Percentiles rank a stretch among this genome's conserved stretches.
These are phyloP conservation scores for Taphrina flavorubra DNA, from an alignment of 1,139 yeast species.

Conservation along the genomic window DNA sequence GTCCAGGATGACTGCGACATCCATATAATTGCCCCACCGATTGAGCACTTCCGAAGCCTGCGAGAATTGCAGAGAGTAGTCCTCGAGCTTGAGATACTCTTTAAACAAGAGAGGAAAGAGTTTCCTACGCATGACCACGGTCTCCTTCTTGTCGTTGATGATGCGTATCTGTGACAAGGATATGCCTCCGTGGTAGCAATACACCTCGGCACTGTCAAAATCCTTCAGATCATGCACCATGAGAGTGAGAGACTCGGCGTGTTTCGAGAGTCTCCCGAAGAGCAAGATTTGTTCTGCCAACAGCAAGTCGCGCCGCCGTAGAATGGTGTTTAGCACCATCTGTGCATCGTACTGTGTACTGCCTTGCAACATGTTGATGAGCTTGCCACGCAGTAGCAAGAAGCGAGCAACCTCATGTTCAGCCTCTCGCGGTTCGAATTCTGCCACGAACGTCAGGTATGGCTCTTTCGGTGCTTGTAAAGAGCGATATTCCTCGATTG, in stretches of 20 bases:
- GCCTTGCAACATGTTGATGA: conserved; percentile 47
- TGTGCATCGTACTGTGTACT: conserved; percentile 49
- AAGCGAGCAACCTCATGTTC: conserved; percentile 40
- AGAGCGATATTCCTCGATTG: conserved; percentile 50
- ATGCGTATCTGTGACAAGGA: conserved; percentile 37
- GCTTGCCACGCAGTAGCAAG: conserved; percentile 48
- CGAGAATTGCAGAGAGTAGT: conserved; percentile 46
- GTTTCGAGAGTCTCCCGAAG: conserved; percentile 50
- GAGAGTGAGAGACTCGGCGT: conserved; percentile 51
- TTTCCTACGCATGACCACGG: conserved; percentile 46
- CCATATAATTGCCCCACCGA: conserved; percentile 50
- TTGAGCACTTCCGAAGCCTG: conserved; percentile 50
- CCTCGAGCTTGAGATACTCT: conserved; percentile 49
- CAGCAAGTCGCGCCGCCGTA: conserved; percentile 49
- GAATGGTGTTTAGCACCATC: conserved; percentile 48
- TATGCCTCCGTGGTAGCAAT: conserved; percentile 49
- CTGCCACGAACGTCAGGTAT: conserved; percentile 50
- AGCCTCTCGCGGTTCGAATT: conserved; percentile 33
- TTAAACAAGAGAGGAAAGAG: conserved; percentile 49
- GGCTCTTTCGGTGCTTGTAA: conserved; percentile 52
- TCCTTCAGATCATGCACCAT: conserved; percentile 51
- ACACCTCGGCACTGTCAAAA: conserved; percentile 52
- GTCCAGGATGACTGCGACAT: conserved; percentile 48
- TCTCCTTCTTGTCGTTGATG: conserved; percentile 24
- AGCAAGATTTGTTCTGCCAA: conserved; percentile 52